A percentile compares a stretch with the other conserved stretches of the same genome.
Evolutionary conservation across 2,329 filamentous ascomycete species (phyloP).

Genomic region (Monosporascus ibericus): DNA sequence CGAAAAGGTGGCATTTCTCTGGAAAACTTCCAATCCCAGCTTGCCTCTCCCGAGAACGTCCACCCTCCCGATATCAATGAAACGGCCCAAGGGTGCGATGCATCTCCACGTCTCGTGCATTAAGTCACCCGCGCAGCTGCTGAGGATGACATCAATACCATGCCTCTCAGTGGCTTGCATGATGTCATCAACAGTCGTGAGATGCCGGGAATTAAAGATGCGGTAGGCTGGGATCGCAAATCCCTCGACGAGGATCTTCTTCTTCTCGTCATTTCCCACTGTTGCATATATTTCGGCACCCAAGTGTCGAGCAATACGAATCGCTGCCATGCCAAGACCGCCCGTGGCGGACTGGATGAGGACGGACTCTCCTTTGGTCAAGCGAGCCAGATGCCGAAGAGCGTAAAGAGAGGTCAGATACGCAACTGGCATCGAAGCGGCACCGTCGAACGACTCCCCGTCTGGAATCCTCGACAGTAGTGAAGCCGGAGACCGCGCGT

Average conservation of each 20-base stretch:
- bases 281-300: background rate
- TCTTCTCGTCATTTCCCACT: background rate
- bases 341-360: slow-evolving; percentile 1
- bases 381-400: background rate
- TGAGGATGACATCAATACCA: slow-evolving; percentile 4
- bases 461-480: slow-evolving; percentile 2
- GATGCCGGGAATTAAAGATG: background rate
- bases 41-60: no score
- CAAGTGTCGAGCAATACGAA: background rate
- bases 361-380: background rate
- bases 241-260: background rate
- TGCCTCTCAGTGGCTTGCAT: background rate
- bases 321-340: slow-evolving; percentile 1
- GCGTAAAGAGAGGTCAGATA: slow-evolving; percentile 8
- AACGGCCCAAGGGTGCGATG: no score
- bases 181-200: background rate
- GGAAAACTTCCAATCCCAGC: no score
- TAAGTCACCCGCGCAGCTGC: no score
- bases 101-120: no score
- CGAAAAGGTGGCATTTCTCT: no score
- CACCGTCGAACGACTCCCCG: background rate
- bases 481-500: slow-evolving; percentile 2
- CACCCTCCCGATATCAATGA: no score
- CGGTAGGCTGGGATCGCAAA: background rate
- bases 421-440: slow-evolving; percentile 5